Evolutionary conservation across 345 rosid species (phyloP), one percentile per base, ranked within the genome.

Genomic region (Salix arbutifolia): DNA sequence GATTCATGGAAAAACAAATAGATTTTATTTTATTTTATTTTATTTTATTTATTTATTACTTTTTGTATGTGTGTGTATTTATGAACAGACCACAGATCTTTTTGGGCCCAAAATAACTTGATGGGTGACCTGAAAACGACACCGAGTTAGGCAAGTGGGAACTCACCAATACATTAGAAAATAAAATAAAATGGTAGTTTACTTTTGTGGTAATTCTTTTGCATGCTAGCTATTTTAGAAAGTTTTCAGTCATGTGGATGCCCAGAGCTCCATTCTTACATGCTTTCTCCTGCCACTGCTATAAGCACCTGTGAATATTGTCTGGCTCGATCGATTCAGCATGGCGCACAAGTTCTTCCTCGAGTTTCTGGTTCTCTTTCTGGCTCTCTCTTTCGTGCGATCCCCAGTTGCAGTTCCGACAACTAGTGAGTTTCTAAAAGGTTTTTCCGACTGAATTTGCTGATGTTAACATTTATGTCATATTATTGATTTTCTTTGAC

Each of bases 81-180:
- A 14, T 18, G 75, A 37, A 12, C 44, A 19, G 23, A 19, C 5
- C 26, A 44, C 31, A 26, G 4, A 11, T 30, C n/a, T 26, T 65
- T 10, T 2, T 72, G 6, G 35, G 78, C 65, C 62, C 42, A 66
- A 68, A 75, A 67, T 71, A 25, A 58, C 71, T 31, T 31, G 71
- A 23, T 71, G 78, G 37, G 60, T 53, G 60, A 67, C 26, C 69
- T 69, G 74, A 85, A 68, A 76, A 72, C 69, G 82, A 80, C 80
- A 60, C 38, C 30, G 37, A 17, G 81, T 76, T 82, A 60, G 85
- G 84, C 82, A 65, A 73, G 86, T 82, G 83, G 82, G 85, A 73
- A 64, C 83, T 83, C 82, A 67, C 82, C 83, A 69, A 28, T 72
- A 72, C 70, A 77, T 35, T 25, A 9, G 44, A 38, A 38, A 72